Conservation (phyloP, 1,139 yeast genomes). For the Saccharomyces hybrid region DNA sequence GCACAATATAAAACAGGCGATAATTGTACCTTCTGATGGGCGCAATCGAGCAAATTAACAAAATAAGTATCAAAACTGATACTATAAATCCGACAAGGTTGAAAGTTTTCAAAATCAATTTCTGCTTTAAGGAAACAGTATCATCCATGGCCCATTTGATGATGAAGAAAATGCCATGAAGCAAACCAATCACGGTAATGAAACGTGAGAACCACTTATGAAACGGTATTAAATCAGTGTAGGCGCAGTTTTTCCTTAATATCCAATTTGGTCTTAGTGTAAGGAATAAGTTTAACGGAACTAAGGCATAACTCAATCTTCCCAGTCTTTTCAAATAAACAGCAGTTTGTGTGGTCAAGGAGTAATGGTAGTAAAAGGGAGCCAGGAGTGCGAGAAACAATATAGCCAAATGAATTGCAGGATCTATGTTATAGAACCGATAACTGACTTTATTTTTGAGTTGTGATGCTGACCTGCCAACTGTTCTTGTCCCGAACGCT, state of each 20-base stretch:
- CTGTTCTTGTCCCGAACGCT: neutral
- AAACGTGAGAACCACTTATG: constrained; percentile 86
- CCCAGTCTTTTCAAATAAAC: constrained; percentile 57
- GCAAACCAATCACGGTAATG: constrained; percentile 52
- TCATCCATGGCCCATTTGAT: constrained; percentile 38
- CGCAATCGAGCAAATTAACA: constrained; percentile 50
- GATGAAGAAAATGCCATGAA: constrained; percentile 59
- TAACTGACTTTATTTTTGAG: neutral
- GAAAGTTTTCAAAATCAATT: constrained; percentile 12
- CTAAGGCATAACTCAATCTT: constrained; percentile 62
- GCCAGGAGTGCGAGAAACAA: constrained; percentile 8
- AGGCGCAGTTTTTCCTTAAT: constrained; percentile 34
- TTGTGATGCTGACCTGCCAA: constrained; percentile 1
- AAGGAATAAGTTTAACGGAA: constrained; percentile 65
- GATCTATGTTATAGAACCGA: constrained; percentile 2
- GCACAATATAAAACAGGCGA: constrained; percentile 55
- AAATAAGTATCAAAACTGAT: constrained; percentile 45
- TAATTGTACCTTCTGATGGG: constrained; percentile 50
- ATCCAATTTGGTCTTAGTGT: constrained; percentile 72
- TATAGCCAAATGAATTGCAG: constrained; percentile 3
- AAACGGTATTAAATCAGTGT: constrained; percentile 64
- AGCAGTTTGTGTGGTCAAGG: constrained; percentile 14
- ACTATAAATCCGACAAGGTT: constrained; percentile 64
- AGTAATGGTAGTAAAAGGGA: constrained; percentile 16
- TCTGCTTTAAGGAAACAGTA: constrained; percentile 14